Base-by-base conservation (phyloP, 2,329 filamentous ascomycete genomes). In the Claviceps spartinae region DNA sequence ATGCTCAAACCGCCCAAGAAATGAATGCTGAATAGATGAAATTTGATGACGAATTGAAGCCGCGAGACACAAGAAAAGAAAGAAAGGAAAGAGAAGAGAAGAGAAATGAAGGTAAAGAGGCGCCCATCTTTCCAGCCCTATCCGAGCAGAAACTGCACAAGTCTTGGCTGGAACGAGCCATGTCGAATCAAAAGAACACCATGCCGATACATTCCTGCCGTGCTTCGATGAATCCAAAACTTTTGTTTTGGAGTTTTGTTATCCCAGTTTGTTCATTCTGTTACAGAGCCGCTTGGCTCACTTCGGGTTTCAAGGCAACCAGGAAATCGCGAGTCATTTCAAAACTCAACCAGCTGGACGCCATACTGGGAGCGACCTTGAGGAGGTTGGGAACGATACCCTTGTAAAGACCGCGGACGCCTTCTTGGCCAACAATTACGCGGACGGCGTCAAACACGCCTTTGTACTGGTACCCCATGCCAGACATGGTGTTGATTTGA, bases 401-500 rank as follows among this genome's bases (percentile, higher is more conserved):
- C 68, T 97, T 98, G 75, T 97, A 98, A 44, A 98, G 71, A 49
- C 93, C 93, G 54, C 76, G 76, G 51, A 91, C 41, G 34, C 93
- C 93, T 70, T 98, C 93, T 60, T 95, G 82, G 47, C 78, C 70
- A 51, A 95, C 67, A 61, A 98, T 98, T 49, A 86, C 81, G 49
- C 74, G 79, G 56, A 98, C 73, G 3, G 93, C 93, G 64, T 95
- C 88, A 56, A 81, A 76, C 44, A 98, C 84, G 6, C 83, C 85
- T 62, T 86, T 89, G 72, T 98, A 98, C 65, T 91, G 82, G 69
- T 96, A 97, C 49, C 93, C 93, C 83, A 98, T 91, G 49, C 93
- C 93, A 47, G 86, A 88, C 93, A 98, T 98, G 51, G 93, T 96
- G 70, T 98, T 98, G 72, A 98, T 93, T 65, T 98, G 93, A 67